Percentiles rank a stretch among this genome's conserved stretches.
phyloP scores from a whole-genome alignment of 164 flowering plant genomes.

The Nymphaea colorata region DNA sequence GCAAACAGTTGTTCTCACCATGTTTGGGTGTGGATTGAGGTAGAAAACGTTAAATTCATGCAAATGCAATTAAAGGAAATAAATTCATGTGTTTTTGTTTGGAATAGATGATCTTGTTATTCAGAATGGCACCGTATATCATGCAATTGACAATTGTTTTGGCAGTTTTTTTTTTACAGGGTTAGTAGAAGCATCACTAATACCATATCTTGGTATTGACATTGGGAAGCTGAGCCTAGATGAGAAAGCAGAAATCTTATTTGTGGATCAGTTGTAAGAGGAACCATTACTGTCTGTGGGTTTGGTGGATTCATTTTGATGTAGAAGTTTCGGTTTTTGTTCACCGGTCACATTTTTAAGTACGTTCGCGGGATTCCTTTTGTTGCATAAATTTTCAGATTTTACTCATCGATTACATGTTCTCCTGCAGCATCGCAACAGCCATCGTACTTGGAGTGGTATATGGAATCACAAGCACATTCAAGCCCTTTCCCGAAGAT shows the following conservation, averaged over 20 bases:
- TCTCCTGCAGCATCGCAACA: conserved; percentile 54
- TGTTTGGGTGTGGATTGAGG: conserved; percentile 84
- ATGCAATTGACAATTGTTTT: not conserved
- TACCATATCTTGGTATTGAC: conserved; percentile 50
- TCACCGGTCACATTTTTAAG: too few relatives aligned
- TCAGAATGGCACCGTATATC: too few relatives aligned
- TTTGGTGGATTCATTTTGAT: too few relatives aligned
- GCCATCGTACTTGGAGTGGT: conserved; percentile 59
- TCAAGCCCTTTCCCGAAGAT: conserved; percentile 68
- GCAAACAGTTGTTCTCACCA: conserved; percentile 65
- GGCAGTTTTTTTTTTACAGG: conserved; percentile 98
- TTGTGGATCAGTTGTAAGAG: conserved; percentile 67
- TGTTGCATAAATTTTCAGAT: too few relatives aligned
- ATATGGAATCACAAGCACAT: conserved; percentile 38
- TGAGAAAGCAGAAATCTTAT: conserved; percentile 77
- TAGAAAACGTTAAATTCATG: not conserved
- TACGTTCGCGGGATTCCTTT: too few relatives aligned
- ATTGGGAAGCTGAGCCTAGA: conserved; percentile 56
- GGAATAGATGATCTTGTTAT: too few relatives aligned
- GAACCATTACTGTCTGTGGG: not conserved
- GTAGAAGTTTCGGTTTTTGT: too few relatives aligned
- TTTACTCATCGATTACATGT: not conserved
- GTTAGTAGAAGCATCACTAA: conserved; percentile 49
- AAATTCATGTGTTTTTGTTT: too few relatives aligned
- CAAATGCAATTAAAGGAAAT: too few relatives aligned